Percentiles rank a stretch among this genome's conserved stretches.
These are phyloP conservation scores for Spatholobus suberectus DNA, from an alignment of 306 rosid genomes.

Conservation along the genomic window DNA sequence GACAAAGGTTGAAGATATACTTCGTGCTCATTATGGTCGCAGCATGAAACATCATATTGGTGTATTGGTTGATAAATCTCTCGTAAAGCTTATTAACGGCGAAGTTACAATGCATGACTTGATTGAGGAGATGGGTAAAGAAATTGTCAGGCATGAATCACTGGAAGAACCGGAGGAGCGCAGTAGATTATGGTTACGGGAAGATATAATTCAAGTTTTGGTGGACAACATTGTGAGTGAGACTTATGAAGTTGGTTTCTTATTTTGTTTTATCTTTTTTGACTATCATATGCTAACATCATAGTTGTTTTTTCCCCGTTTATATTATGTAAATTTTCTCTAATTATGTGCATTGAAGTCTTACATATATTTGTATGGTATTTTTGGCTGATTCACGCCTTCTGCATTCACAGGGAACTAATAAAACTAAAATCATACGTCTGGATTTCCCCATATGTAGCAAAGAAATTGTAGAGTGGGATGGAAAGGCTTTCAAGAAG, in stretches of 20 bases:
- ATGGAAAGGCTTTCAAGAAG: not conserved
- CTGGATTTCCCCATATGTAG: not conserved
- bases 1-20: no score
- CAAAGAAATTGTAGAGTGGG: not conserved
- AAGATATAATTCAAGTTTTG: not conserved
- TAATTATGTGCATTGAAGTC: not conserved
- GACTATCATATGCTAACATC: no score
- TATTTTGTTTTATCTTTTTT: not conserved
- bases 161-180: not conserved
- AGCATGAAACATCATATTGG: no score
- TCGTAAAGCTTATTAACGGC: no score
- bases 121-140: no score
- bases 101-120: no score
- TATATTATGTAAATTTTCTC: not conserved
- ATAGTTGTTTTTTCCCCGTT: no score
- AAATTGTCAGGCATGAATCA: not conserved
- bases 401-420: not conserved
- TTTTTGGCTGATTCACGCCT: not conserved
- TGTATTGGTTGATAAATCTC: no score
- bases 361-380: no score
- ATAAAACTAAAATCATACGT: no score
- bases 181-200: not conserved
- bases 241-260: not conserved
- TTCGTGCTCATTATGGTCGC: no score
- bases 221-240: not conserved